Percentiles rank a stretch among this genome's conserved stretches.
These are phyloP conservation scores for Aspergillus transmontanensis DNA, from an alignment of 2,329 filamentous ascomycete genomes.

Conservation along the genomic window DNA sequence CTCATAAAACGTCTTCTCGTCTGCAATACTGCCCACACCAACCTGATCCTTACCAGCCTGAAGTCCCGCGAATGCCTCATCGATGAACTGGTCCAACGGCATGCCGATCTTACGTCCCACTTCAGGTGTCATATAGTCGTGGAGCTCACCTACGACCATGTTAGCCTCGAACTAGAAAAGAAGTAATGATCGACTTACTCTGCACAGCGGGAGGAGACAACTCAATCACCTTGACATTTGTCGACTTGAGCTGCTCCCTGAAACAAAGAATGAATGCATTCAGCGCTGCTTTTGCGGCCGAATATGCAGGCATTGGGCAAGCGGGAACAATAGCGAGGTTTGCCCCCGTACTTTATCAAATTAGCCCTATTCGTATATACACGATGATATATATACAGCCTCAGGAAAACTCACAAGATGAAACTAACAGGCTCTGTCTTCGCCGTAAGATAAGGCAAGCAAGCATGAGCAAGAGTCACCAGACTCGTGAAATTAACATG, in stretches of 20 bases:
- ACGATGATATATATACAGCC: not conserved
- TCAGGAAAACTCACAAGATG: constrained; percentile 30
- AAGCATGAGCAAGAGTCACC: constrained; percentile 48
- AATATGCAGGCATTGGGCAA: constrained; percentile 54
- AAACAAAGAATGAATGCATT: constrained; percentile 52
- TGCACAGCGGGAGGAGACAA: constrained; percentile 49
- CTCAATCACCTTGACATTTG: constrained; percentile 49
- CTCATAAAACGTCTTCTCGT: constrained; percentile 32
- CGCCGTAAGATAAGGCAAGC: constrained; percentile 49
- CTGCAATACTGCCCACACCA: constrained; percentile 37
- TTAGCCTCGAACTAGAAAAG: not conserved
- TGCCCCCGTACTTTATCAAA: constrained; percentile 38
- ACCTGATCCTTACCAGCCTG: constrained; percentile 47
- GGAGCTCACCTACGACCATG: constrained; percentile 49
- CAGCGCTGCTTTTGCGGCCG: constrained; percentile 57
- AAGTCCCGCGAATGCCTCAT: constrained; percentile 51
- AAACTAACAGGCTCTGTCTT: constrained; percentile 32
- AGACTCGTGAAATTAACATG: constrained; percentile 53
- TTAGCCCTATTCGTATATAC: not conserved
- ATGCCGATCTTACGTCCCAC: constrained; percentile 51
- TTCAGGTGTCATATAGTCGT: constrained; percentile 49
- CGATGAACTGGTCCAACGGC: constrained; percentile 49
- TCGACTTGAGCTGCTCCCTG: constrained; percentile 44
- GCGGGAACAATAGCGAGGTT: constrained; percentile 53
- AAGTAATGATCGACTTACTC: constrained; percentile 25